Evolutionary conservation across 1,284 basidiomycete genomes (phyloP).

Genomic region (Ustilago nuda): DNA sequence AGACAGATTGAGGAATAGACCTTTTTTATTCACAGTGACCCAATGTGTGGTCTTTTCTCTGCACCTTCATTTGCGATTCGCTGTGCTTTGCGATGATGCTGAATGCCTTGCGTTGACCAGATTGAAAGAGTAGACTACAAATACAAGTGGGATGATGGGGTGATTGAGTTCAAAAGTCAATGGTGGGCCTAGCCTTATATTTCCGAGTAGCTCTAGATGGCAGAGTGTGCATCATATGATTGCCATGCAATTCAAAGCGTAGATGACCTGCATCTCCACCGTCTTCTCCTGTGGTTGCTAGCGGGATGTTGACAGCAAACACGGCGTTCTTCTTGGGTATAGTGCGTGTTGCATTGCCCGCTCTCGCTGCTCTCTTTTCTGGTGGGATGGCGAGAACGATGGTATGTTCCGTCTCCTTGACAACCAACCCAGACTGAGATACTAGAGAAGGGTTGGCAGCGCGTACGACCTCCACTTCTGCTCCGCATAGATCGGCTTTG

Average conservation of each 20-base stretch:
- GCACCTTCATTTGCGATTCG: not conserved
- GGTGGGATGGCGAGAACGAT: slow-evolving; percentile 32
- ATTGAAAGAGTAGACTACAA: slow-evolving; percentile 12
- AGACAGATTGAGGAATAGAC: slow-evolving; percentile 7
- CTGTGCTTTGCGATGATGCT: not conserved
- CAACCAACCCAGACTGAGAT: slow-evolving; percentile 38
- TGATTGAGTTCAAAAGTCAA: slow-evolving; percentile 35
- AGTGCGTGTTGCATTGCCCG: slow-evolving; percentile 17
- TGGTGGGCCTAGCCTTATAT: slow-evolving; percentile 48
- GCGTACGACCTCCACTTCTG: slow-evolving; percentile 46
- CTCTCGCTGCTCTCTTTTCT: not conserved
- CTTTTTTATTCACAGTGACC: not conserved
- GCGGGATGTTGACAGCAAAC: slow-evolving; percentile 40
- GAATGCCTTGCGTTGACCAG: not conserved
- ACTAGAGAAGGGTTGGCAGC: slow-evolving; percentile 49
- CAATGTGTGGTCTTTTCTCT: not conserved
- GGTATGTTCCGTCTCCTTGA: slow-evolving; percentile 50
- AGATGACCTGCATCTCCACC: slow-evolving; percentile 13
- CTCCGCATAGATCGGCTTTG: slow-evolving; percentile 54
- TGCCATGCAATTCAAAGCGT: slow-evolving; percentile 49
- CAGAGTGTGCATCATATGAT: slow-evolving; percentile 54
- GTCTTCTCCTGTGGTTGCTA: slow-evolving; percentile 6
- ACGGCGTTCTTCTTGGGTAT: slow-evolving; percentile 54
- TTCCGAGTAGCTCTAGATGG: slow-evolving; percentile 50
- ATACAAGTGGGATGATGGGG: slow-evolving; percentile 7